phyloP scores from a whole-genome alignment of 2,329 filamentous ascomycete genomes.

The Gremmenia infestans region DNA sequence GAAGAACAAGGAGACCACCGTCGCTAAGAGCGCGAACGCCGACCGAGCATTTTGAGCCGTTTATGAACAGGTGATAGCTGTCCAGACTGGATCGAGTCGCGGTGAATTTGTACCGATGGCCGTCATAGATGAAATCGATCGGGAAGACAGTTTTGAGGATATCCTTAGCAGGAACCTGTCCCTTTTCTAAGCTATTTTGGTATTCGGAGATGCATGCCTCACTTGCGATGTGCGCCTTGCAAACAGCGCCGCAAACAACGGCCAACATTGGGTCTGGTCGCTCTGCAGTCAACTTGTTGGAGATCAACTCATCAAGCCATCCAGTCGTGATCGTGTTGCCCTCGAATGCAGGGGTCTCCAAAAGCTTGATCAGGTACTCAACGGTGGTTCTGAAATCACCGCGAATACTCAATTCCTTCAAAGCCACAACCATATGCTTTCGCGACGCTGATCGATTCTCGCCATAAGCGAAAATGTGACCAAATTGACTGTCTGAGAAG shows the following conservation, averaged over 20 bases:
- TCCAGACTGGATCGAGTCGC: conserved; percentile 87
- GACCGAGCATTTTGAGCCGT: conserved; percentile 92
- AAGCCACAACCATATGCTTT: conserved; percentile 98
- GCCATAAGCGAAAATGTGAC: conserved; percentile 98
- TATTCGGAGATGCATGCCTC: conserved; percentile 86
- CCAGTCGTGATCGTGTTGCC: conserved; percentile 99
- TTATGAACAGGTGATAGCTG: conserved; percentile 98
- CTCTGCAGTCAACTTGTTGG: conserved; percentile 94
- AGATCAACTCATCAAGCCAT: conserved; percentile 98
- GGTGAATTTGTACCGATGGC: conserved; percentile 94
- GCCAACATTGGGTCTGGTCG: conserved; percentile 89
- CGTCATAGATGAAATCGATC: conserved; percentile 98
- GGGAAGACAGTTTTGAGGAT: conserved; percentile 96
- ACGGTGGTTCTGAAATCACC: conserved; percentile 98
- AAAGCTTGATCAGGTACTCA: conserved; percentile 96
- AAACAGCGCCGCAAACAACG: conserved; percentile 91
- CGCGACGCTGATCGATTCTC: conserved; percentile 94
- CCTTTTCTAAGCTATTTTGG: conserved; percentile 84
- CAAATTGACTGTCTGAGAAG: conserved; percentile 98
- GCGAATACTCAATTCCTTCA: conserved; percentile 98
- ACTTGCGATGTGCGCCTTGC: conserved; percentile 91
- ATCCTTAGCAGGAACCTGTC: conserved; percentile 94
- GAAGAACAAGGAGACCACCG: conserved; percentile 84
- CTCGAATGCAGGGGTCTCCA: conserved; percentile 97
- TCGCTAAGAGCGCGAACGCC: conserved; percentile 90